Percentiles rank a stretch among this genome's conserved stretches.
phyloP scores from a whole-genome alignment of 164 flowering plant genomes.

The Vitis amurensis region DNA sequence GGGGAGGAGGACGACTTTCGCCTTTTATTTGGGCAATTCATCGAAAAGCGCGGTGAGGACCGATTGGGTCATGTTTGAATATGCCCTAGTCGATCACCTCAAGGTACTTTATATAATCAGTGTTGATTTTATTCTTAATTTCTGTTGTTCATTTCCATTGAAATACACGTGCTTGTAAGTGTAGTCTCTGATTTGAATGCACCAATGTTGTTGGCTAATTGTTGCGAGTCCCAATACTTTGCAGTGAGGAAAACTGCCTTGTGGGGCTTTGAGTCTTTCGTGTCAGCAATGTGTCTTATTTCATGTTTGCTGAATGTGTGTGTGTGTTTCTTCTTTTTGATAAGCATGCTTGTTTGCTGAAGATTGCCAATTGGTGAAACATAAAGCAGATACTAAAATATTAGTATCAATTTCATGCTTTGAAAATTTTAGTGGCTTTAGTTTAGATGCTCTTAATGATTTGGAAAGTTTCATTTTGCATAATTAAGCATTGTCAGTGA shows the following conservation, averaged over 20 bases:
- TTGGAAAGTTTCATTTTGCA: neutral
- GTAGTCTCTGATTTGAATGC: too few relatives aligned
- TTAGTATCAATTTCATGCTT: too few relatives aligned
- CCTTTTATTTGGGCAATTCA: slow-evolving; percentile 41
- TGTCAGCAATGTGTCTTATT: too few relatives aligned
- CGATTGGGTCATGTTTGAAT: slow-evolving; percentile 62
- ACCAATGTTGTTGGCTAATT: too few relatives aligned
- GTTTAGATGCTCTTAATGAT: neutral
- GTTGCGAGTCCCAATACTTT: too few relatives aligned
- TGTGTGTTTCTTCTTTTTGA: too few relatives aligned
- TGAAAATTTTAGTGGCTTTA: neutral
- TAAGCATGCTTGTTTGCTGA: too few relatives aligned
- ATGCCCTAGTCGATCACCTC: slow-evolving; percentile 34
- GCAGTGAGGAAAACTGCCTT: too few relatives aligned
- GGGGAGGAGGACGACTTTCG: slow-evolving; percentile 46
- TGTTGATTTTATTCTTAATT: neutral
- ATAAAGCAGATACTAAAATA: too few relatives aligned
- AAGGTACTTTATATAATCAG: slow-evolving; percentile 23
- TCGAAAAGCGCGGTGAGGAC: slow-evolving; percentile 29
- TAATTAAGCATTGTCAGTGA: neutral
- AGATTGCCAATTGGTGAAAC: too few relatives aligned
- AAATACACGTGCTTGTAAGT: neutral
- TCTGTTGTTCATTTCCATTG: neutral
- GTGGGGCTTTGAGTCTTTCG: too few relatives aligned
- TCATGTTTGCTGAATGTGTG: too few relatives aligned